These are phyloP conservation scores for Lipomyces sp. DNA, from an alignment of 805 yeast species.

Conservation along the genomic window DNA sequence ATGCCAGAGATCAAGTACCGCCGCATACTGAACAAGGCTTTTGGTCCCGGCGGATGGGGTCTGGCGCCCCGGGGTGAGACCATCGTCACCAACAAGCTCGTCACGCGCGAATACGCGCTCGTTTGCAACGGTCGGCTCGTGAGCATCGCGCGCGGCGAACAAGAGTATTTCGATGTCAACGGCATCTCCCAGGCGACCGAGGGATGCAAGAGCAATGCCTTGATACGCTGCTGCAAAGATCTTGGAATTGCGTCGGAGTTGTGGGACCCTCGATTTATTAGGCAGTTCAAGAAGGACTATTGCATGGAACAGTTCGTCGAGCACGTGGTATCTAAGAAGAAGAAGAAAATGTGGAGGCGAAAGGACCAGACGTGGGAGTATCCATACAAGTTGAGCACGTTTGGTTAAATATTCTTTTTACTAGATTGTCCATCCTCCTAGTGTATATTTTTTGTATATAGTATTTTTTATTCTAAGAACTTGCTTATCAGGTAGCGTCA, in stretches of 20 bases:
- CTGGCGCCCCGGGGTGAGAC: slow-evolving; percentile 90
- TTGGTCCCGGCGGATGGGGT: slow-evolving; percentile 99
- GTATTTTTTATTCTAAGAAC: no score
- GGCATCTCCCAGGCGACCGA: slow-evolving; percentile 94
- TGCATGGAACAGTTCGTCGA: slow-evolving; percentile 87
- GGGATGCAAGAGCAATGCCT: slow-evolving; percentile 93
- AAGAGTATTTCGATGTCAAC: slow-evolving; percentile 79
- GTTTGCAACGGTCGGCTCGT: slow-evolving; percentile 85
- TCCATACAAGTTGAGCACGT: slow-evolving; percentile 56
- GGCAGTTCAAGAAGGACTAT: slow-evolving; percentile 55
- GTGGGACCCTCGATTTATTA: slow-evolving; percentile 94
- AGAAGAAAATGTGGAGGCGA: slow-evolving; percentile 84
- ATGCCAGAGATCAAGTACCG: slow-evolving; percentile 95
- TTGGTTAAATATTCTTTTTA: not conserved
- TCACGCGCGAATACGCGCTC: slow-evolving; percentile 87
- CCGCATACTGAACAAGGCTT: slow-evolving; percentile 79
- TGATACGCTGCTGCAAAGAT: slow-evolving; percentile 98
- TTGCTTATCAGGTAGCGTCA: no score
- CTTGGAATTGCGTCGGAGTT: slow-evolving; percentile 93
- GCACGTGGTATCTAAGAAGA: slow-evolving; percentile 73
- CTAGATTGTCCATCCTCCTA: not conserved
- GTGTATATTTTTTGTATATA: not conserved
- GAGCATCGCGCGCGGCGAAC: slow-evolving; percentile 92
- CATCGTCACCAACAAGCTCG: slow-evolving; percentile 63
- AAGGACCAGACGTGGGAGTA: slow-evolving; percentile 78